Conservation (phyloP, 2,329 filamentous ascomycete genomes). For the Paraphoma sp. region DNA sequence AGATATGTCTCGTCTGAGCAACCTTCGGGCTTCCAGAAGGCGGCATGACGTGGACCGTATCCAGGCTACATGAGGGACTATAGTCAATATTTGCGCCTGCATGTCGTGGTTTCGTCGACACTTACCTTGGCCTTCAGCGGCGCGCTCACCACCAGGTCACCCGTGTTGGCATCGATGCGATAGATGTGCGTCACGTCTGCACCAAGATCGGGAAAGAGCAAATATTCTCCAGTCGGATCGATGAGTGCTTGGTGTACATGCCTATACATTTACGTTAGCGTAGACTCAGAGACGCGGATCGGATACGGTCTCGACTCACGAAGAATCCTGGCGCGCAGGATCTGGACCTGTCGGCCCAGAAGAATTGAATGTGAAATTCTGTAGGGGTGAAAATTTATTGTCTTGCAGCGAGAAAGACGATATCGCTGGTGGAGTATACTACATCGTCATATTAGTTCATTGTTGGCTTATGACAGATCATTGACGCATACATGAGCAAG, state of each 20-base stretch:
- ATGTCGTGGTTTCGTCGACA: not conserved
- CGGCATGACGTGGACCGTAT: conserved; percentile 69
- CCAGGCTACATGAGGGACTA: conserved; percentile 46
- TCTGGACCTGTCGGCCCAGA: conserved; percentile 32
- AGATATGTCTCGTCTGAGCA: conserved; percentile 51
- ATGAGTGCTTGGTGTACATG: conserved; percentile 70
- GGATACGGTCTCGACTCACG: not conserved
- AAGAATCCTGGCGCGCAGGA: conserved; percentile 22
- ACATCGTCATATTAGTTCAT: conserved; percentile 17
- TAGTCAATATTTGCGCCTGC: not conserved
- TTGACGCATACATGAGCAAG: conserved; percentile 25
- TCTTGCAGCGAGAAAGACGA: conserved; percentile 35
- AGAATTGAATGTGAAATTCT: conserved; percentile 52
- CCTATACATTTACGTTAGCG: conserved; percentile 9
- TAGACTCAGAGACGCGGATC: not conserved
- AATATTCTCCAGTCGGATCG: conserved; percentile 69
- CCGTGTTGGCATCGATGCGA: conserved; percentile 54
- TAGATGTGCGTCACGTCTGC: conserved; percentile 66
- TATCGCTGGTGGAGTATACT: conserved; percentile 49
- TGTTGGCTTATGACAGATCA: not conserved
- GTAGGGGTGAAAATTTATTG: conserved; percentile 28
- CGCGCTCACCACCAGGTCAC: conserved; percentile 53
- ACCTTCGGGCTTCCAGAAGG: conserved; percentile 57
- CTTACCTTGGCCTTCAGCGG: conserved; percentile 49
- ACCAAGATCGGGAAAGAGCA: conserved; percentile 71